A percentile compares a stretch with the other conserved stretches of the same genome.
These are phyloP conservation scores for Sarcomyxa edulis DNA, from an alignment of 768 basidiomycete species.

Conservation along the genomic window DNA sequence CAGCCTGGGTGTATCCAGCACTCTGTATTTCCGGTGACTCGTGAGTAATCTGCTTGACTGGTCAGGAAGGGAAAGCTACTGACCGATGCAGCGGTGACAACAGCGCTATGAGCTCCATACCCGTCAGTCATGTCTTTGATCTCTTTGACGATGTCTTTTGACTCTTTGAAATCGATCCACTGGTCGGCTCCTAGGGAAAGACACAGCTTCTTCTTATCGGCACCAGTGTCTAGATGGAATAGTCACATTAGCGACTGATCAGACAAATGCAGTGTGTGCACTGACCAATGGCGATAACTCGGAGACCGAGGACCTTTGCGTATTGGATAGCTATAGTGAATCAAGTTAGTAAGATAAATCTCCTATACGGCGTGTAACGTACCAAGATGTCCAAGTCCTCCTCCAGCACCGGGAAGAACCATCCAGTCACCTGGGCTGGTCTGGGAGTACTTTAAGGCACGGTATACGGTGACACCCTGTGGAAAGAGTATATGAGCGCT, in stretches of 20 bases:
- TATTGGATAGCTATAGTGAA: conserved; percentile 66
- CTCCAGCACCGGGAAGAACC: conserved; percentile 73
- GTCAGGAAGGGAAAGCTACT: conserved; percentile 7
- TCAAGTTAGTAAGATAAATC: no score
- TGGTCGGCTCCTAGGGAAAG: conserved; percentile 62
- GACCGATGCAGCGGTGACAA: conserved; percentile 55
- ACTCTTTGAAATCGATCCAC: conserved; percentile 75
- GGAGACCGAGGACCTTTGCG: conserved; percentile 69
- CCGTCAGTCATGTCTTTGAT: conserved; percentile 63
- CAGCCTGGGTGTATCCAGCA: conserved; percentile 47
- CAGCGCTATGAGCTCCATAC: conserved; percentile 63
- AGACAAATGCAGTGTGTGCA: no score
- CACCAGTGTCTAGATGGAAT: conserved; percentile 80
- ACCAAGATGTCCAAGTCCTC: conserved; percentile 82
- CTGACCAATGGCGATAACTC: conserved; percentile 78
- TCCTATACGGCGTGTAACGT: conserved; percentile 3
- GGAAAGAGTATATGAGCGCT: neutral
- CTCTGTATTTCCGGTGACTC: no score
- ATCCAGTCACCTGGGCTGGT: conserved; percentile 69
- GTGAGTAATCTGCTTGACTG: neutral
- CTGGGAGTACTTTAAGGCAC: conserved; percentile 72
- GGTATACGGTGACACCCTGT: conserved; percentile 81
- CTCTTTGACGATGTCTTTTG: conserved; percentile 58
- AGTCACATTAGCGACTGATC: no score
- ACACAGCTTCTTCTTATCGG: conserved; percentile 62